phyloP scores from a whole-genome alignment of 768 basidiomycete species.

The Melanogaster broomeanus region DNA sequence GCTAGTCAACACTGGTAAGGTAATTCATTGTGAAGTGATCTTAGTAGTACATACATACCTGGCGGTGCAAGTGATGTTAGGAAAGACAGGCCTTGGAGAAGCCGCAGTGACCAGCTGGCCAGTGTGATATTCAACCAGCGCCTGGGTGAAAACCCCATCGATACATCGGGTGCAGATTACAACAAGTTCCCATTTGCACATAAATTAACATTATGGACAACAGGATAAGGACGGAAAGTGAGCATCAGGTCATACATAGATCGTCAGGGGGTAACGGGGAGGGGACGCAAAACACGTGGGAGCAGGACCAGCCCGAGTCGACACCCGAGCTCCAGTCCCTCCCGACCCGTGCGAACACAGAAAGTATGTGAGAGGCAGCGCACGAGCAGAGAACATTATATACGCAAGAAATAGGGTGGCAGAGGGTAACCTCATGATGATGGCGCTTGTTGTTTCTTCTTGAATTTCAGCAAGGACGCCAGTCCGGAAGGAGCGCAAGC shows the following conservation, averaged over 20 bases:
- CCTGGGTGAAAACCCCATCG: too few relatives aligned
- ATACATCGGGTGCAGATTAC: too few relatives aligned
- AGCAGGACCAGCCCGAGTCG: neutral
- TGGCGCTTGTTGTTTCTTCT: conserved; percentile 54
- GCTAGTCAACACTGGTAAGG: too few relatives aligned
- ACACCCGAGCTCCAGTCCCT: neutral
- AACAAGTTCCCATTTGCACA: conserved; percentile 20
- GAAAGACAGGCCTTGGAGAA: too few relatives aligned
- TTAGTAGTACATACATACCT: too few relatives aligned
- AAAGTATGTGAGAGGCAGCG: too few relatives aligned
- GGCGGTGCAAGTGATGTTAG: too few relatives aligned
- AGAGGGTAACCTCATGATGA: conserved; percentile 32
- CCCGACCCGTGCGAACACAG: neutral
- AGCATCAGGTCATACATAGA: conserved; percentile 18
- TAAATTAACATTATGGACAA: conserved; percentile 13
- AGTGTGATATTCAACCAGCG: too few relatives aligned
- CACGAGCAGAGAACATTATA: conserved; percentile 8
- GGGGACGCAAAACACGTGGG: conserved; percentile 1
- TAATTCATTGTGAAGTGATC: too few relatives aligned
- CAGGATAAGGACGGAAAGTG: conserved; percentile 4
- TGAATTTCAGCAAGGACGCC: conserved; percentile 84
- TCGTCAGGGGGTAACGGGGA: conserved; percentile 4
- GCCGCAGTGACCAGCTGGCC: too few relatives aligned
- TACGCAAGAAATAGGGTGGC: conserved; percentile 16
- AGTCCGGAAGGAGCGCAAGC: conserved; percentile 81